phyloP scores from a whole-genome alignment of 2,329 filamentous ascomycete species.

The Cercospora brassicicola region DNA sequence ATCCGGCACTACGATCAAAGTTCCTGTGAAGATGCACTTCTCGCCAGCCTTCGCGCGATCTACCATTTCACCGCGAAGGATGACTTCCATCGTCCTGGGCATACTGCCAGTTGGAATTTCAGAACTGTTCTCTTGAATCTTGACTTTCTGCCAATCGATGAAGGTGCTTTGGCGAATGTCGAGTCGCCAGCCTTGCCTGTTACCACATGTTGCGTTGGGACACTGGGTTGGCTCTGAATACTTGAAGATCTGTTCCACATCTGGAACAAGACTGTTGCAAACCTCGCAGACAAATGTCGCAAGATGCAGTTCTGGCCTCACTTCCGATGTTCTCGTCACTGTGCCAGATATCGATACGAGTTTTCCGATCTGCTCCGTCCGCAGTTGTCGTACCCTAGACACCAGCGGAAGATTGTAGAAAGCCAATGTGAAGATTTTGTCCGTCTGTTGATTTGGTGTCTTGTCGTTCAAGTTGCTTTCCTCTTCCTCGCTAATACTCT shows the following conservation, averaged over 20 bases:
- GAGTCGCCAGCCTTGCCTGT: slow-evolving; percentile 90
- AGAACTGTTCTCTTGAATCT: slow-evolving; percentile 96
- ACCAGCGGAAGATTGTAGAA: slow-evolving; percentile 92
- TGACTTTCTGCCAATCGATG: slow-evolving; percentile 98
- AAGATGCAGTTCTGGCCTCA: slow-evolving; percentile 86
- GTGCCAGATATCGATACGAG: slow-evolving; percentile 95
- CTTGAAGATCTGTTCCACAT: slow-evolving; percentile 95
- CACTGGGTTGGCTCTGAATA: slow-evolving; percentile 97
- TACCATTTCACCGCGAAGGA: slow-evolving; percentile 93
- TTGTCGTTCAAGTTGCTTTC: slow-evolving; percentile 63
- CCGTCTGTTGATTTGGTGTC: slow-evolving; percentile 89
- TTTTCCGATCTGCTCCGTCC: slow-evolving; percentile 87
- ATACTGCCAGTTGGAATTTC: slow-evolving; percentile 98
- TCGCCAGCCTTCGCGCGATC: slow-evolving; percentile 96
- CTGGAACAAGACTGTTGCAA: slow-evolving; percentile 79
- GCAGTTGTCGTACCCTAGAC: slow-evolving; percentile 78
- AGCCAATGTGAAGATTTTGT: slow-evolving; percentile 89
- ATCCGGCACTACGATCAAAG: slow-evolving; percentile 93
- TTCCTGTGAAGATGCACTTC: slow-evolving; percentile 96
- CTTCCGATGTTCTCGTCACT: slow-evolving; percentile 94
- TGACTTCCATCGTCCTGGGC: slow-evolving; percentile 97
- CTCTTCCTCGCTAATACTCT: slow-evolving; percentile 61
- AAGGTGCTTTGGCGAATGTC: slow-evolving; percentile 97
- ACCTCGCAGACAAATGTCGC: slow-evolving; percentile 90
- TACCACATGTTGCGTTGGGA: slow-evolving; percentile 81